These are phyloP conservation scores for Coelastrella sp. DNA, from an alignment of 139 green algal species.

Conservation along the genomic window DNA sequence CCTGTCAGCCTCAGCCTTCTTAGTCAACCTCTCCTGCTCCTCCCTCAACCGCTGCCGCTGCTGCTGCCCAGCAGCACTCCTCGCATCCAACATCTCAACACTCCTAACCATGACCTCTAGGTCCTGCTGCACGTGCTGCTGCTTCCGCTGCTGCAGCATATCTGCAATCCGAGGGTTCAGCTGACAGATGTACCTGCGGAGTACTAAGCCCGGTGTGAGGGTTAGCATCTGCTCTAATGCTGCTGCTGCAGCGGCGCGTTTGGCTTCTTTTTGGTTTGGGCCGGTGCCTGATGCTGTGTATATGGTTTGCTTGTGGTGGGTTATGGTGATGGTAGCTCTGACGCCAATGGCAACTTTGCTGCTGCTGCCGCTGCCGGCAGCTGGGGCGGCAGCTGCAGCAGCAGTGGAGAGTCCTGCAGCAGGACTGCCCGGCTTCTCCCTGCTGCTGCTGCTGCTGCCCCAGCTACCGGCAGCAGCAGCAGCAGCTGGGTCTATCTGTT, in stretches of 20 bases:
- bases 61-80: not conserved
- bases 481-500: not conserved
- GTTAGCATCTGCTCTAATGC: conserved; percentile 18
- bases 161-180: not conserved
- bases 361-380: not conserved
- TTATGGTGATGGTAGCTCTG: conserved; percentile 9
- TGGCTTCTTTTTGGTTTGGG: not conserved
- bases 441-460: not conserved
- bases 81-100: not conserved
- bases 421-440: too few species aligned
- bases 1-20: not conserved
- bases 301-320: not conserved
- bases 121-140: conserved; percentile 6
- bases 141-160: not conserved
- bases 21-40: not conserved
- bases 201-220: not conserved
- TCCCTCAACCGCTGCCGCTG: not conserved
- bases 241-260: conserved; percentile 20
- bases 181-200: not conserved
- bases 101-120: not conserved
- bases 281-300: not conserved
- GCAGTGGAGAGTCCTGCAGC: too few species aligned
- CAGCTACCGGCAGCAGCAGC: not conserved
- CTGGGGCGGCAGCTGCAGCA: not conserved
- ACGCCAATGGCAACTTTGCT: not conserved